These are phyloP conservation scores for Dryas octopetala DNA, from an alignment of 306 rosid genomes.

Conservation along the genomic window DNA sequence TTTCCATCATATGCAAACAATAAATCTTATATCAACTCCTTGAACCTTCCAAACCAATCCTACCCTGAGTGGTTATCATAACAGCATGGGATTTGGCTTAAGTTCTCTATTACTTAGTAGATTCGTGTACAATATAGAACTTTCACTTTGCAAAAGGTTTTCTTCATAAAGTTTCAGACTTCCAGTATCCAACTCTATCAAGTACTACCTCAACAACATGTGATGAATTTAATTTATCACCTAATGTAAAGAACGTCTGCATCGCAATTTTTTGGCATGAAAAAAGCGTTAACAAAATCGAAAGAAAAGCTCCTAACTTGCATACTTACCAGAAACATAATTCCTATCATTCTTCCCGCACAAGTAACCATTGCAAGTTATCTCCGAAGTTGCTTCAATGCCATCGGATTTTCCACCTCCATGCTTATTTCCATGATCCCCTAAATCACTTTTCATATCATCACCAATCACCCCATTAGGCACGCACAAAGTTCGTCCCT, in stretches of 20 bases:
- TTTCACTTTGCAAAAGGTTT: neutral
- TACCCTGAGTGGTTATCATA: neutral
- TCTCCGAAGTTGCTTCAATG: conserved; percentile 33
- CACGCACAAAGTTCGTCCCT: conserved; percentile 28
- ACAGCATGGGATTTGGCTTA: neutral
- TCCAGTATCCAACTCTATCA: neutral
- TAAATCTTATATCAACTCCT: neutral
- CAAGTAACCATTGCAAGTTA: conserved; percentile 46
- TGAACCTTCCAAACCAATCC: conserved; percentile 1
- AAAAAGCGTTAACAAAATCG: neutral
- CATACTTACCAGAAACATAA: conserved; percentile 56
- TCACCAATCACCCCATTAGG: conserved; percentile 45
- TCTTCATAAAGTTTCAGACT: neutral
- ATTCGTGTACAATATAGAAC: neutral
- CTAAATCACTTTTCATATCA: conserved; percentile 15
- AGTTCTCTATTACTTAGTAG: neutral
- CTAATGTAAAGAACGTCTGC: neutral
- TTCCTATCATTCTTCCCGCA: conserved; percentile 45
- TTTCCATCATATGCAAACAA: neutral
- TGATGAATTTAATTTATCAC: neutral
- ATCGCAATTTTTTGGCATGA: neutral
- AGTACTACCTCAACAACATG: neutral
- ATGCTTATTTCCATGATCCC: conserved; percentile 27
- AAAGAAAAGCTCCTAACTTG: neutral
- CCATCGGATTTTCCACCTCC: conserved; percentile 33